Conservation (phyloP, 345 rosid species). For the Corymbia maculata region DNA sequence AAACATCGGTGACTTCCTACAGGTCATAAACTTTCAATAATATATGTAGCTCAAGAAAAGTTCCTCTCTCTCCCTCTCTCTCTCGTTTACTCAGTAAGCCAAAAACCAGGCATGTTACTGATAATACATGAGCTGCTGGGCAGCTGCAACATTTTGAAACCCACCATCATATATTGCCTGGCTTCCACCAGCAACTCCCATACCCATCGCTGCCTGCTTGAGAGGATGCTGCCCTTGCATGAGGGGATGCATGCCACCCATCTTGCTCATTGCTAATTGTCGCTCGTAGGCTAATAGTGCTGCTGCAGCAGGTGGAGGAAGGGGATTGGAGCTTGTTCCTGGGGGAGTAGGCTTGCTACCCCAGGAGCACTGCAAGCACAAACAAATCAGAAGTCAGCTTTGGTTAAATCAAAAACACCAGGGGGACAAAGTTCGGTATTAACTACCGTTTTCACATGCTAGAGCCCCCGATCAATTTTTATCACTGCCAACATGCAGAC, state of each 20-base stretch:
- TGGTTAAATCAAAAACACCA: neutral
- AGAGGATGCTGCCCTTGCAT: slow-evolving; percentile 87
- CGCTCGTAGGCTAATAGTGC: slow-evolving; percentile 68
- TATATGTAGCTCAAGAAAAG: neutral
- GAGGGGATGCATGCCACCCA: slow-evolving; percentile 71
- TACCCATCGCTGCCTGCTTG: slow-evolving; percentile 77
- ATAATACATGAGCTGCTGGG: slow-evolving; percentile 91
- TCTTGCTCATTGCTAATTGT: slow-evolving; percentile 72
- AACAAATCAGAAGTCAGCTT: neutral
- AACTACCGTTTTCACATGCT: neutral
- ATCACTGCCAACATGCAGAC: neutral
- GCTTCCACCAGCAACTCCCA: slow-evolving; percentile 77
- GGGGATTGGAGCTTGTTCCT: slow-evolving; percentile 85
- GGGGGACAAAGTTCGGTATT: neutral
- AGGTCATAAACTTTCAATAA: neutral
- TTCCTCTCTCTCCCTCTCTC: neutral
- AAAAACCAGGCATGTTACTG: slow-evolving; percentile 26
- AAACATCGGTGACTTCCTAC: neutral
- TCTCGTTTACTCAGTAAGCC: neutral
- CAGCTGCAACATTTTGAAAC: slow-evolving; percentile 70
- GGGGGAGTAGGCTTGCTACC: slow-evolving; percentile 95
- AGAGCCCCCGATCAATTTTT: neutral
- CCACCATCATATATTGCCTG: slow-evolving; percentile 88
- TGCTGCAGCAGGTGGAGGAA: slow-evolving; percentile 75
- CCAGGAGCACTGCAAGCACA: slow-evolving; percentile 71